Percentiles rank a stretch among this genome's conserved stretches.
These are phyloP conservation scores for Speleostelium caveatum DNA, from an alignment of 78 protist genomes.

Conservation along the genomic window DNA sequence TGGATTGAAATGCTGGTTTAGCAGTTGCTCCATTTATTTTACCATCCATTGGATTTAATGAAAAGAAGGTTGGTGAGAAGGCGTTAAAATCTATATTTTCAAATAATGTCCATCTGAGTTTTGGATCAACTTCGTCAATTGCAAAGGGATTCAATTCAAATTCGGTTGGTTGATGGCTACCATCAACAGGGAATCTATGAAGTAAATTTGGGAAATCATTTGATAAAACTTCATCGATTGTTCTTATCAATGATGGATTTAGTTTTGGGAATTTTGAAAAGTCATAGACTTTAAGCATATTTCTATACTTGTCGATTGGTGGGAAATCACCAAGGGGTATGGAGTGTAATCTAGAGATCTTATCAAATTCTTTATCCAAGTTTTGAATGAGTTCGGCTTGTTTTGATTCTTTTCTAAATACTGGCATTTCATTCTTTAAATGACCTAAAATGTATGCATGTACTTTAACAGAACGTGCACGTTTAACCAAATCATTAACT, in stretches of 20 bases:
- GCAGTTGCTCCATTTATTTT: conserved; percentile 52
- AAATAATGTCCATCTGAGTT: conserved; percentile 28
- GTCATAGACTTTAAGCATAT: conserved; percentile 46
- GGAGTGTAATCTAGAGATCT: conserved; percentile 31
- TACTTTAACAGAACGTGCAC: conserved; percentile 83
- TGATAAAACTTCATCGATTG: conserved; percentile 51
- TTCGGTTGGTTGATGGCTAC: conserved; percentile 55
- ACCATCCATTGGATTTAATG: conserved; percentile 59
- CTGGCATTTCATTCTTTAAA: conserved; percentile 84
- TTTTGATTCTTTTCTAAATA: conserved; percentile 85
- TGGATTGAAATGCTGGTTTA: conserved; percentile 11
- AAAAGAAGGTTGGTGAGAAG: conserved; percentile 9
- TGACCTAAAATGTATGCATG: conserved; percentile 81
- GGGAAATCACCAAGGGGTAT: conserved; percentile 90
- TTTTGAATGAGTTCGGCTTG: conserved; percentile 80
- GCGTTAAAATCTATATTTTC: conserved; percentile 7
- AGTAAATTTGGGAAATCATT: conserved; percentile 80
- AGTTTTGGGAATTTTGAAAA: conserved; percentile 85
- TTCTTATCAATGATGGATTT: conserved; percentile 25
- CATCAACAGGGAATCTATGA: conserved; percentile 73
- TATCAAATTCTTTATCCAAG: conserved; percentile 72
- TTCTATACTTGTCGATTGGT: conserved; percentile 32
- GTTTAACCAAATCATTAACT: conserved; percentile 91
- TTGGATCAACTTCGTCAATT: conserved; percentile 45
- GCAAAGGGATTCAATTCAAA: conserved; percentile 78